Evolutionary conservation across 805 yeast species (phyloP), one percentile per base, ranked within the genome.

Genomic region (Starmerella floricola): DNA sequence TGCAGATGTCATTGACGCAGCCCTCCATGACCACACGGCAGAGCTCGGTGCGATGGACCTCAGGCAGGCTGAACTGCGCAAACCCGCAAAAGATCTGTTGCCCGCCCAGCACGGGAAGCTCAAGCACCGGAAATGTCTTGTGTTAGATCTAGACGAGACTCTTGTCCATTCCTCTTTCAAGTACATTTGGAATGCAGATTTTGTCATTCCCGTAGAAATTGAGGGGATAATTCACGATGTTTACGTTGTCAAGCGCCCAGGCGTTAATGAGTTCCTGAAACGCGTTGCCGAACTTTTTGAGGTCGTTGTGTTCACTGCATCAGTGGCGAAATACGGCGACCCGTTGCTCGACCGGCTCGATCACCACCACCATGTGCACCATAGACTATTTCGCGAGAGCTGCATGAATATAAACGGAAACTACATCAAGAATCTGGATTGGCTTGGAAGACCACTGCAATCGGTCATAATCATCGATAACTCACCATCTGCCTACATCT

Each of bases 401-500:
- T 91, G 99, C 62, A 85, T 75, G 61, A 85, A 79, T 60, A 83
- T 84, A 62, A 94, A 87, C 58, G 96, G 96, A 15, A 88, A 85
- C 62, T 91, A 83, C 61, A 85, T 91, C 59, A 91, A 91, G 65
- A 88, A 91, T 59, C 68, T 91, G 52, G 78, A 94, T 5, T 96
- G 85, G 61, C 76, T 91, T 53, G 99, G 99, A 11, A 71, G 99
- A 55, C 95, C 95, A 2, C 66, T 91, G 48, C 65, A 72, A 43
- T 94, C 86, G 51, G 67, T 81, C 34, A 86, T 91, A 44, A 91
- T 91, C 51, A 76, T 91, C 50, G 99, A 91, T 66, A 91, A 91
- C 62, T 87, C 97, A 2, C 97, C 99, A 1, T 95, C 97, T 3
- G 84, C 95, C n/a, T 91, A 91, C 62, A 78, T 88, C 43, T 83